Conservation (phyloP, 495 filamentous ascomycete genomes). For the Astrocystis sublimbata region DNA sequence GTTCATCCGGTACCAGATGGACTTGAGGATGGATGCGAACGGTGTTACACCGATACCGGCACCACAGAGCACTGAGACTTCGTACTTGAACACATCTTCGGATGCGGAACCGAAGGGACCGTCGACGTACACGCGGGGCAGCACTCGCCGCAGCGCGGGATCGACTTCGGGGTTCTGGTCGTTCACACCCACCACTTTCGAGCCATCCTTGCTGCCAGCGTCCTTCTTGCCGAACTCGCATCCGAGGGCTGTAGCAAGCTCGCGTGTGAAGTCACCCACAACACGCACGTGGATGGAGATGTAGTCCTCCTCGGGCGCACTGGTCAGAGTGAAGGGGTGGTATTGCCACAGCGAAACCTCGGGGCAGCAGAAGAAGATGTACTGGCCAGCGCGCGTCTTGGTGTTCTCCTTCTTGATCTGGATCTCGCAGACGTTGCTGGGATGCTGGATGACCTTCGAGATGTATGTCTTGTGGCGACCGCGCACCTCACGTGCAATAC, state of each 20-base stretch:
- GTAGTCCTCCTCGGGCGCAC: conserved; percentile 79
- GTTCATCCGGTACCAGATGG: conserved; percentile 86
- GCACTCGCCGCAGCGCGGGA: conserved; percentile 65
- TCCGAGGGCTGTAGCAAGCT: conserved; percentile 63
- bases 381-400: conserved; percentile 76
- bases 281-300: conserved; percentile 78
- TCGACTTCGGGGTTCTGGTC: conserved; percentile 60
- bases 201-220: conserved; percentile 40
- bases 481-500: conserved; percentile 67
- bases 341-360: conserved; percentile 80
- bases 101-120: conserved; percentile 78
- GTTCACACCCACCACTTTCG: conserved; percentile 66
- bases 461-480: conserved; percentile 75
- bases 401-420: conserved; percentile 83
- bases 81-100: conserved; percentile 77
- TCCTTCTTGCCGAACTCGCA: conserved; percentile 66
- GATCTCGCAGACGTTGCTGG: conserved; percentile 79
- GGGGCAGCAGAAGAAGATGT: conserved; percentile 80
- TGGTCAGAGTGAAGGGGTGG: conserved; percentile 77
- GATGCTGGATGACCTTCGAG: conserved; percentile 81
- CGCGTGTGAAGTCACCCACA: conserved; percentile 67
- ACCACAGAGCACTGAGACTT: conserved; percentile 67
- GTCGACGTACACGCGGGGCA: conserved; percentile 75
- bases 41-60: conserved; percentile 74
- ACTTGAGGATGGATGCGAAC: conserved; percentile 78